Base-by-base conservation (phyloP, 495 filamentous ascomycete genomes). In the Penicillium steckii region DNA sequence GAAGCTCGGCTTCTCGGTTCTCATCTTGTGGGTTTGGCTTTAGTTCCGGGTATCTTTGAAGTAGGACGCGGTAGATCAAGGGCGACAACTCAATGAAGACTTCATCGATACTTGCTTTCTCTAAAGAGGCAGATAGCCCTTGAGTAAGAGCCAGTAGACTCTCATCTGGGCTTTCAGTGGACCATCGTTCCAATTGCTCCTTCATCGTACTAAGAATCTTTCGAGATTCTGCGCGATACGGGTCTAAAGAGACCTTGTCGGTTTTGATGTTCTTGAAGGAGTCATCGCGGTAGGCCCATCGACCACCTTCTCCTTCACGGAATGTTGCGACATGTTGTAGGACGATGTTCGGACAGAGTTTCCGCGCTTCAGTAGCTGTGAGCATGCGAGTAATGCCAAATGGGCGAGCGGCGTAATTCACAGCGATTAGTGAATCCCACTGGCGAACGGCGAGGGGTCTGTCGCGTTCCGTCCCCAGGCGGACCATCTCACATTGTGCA, bases 291-390 rank as follows among this genome's bases (percentile, higher is more conserved):
- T 98, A 98, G 10, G 85, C 87, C 94, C 94, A 97, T 58, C 82
- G 86, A 9, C 72, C 74, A 45, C 85, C 86, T 30, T 96, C 89
- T 0, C 95, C 95, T 62, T 96, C 91, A 57, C 84, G 83, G 83
- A 95, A 98, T 2, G 93, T 97, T 24, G 94, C 92, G 18, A 98
- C 91, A 71, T 97, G 91, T 69, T 96, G 94, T 35, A 87, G 69
- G 9, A 95, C 83, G 26, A 98, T 75, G 10, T 87, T 78, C 22
- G 94, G 91, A 60, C 95, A 97, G 33, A 88, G 66, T 68, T 94
- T 93, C 70, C 83, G 85, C n/a, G 94, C 94, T 61, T 97, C 95
- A 6, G 73, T 77, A 29, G 86, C 81, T 5, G 82, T 85, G 40
- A 91, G 66, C 69, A 90, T 86, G 21, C 93, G 72, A 33, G 75